A percentile compares a stretch with the other conserved stretches of the same genome.
Conservation (phyloP, 192 early-diverging fungal species). For the Umbelopsis ramanniana region DNA sequence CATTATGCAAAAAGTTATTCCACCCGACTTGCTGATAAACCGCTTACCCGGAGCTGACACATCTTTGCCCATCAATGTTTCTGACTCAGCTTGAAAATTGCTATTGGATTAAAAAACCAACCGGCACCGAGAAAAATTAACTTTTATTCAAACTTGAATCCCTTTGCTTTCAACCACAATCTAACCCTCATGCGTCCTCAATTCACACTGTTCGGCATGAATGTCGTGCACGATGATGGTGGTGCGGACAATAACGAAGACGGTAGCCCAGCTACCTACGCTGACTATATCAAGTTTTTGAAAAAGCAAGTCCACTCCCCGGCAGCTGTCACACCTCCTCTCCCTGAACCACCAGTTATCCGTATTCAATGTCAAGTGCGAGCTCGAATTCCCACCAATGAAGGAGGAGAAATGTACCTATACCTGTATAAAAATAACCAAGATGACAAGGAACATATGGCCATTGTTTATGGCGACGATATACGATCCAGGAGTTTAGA, state of each 20-base stretch:
- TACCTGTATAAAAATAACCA: conserved; percentile 84
- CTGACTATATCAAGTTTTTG: conserved; percentile 40
- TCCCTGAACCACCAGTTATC: conserved; percentile 19
- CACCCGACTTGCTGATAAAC: too few relatives aligned
- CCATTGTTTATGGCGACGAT: conserved; percentile 90
- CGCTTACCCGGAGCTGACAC: too few relatives aligned
- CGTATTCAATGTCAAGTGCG: conserved; percentile 64
- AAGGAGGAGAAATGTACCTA: conserved; percentile 78
- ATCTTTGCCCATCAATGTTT: too few relatives aligned
- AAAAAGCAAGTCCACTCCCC: conserved; percentile 39
- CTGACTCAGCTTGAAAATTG: not conserved
- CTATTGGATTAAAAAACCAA: not conserved
- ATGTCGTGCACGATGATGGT: conserved; percentile 35
- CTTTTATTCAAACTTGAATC: too few relatives aligned
- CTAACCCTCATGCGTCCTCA: conserved; percentile 25
- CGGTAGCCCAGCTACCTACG: conserved; percentile 21
- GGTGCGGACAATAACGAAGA: not conserved
- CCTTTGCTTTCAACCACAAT: too few relatives aligned
- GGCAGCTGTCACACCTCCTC: conserved; percentile 32
- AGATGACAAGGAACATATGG: conserved; percentile 93
- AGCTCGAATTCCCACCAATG: conserved; percentile 79
- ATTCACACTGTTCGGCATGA: conserved; percentile 45
- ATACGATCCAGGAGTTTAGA: conserved; percentile 75
- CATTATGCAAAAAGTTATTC: too few relatives aligned
- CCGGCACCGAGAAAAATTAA: too few relatives aligned